These are phyloP conservation scores for Austroboletus eburneus DNA, from an alignment of 768 basidiomycete species.

Conservation along the genomic window DNA sequence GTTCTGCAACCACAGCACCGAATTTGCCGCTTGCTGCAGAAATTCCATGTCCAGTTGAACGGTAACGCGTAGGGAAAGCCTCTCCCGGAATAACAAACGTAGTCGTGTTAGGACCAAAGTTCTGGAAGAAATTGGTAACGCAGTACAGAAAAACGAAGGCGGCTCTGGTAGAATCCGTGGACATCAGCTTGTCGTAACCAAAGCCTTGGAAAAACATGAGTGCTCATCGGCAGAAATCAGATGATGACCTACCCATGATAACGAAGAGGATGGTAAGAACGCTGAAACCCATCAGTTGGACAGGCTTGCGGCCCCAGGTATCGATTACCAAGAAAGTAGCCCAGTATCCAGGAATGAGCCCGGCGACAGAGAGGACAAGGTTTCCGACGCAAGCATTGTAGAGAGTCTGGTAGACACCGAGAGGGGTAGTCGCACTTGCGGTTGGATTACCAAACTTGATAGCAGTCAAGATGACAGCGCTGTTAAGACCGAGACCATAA, in stretches of 20 bases:
- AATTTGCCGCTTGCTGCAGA: conserved; percentile 77
- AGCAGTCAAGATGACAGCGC: conserved; percentile 65
- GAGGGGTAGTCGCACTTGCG: conserved; percentile 57
- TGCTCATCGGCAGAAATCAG: not conserved
- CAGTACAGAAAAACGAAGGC: conserved; percentile 78
- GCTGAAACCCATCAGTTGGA: conserved; percentile 73
- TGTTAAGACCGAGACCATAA: conserved; percentile 82
- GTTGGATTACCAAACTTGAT: conserved; percentile 64
- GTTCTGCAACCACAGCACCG: conserved; percentile 74
- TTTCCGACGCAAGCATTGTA: conserved; percentile 63
- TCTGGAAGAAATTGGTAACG: conserved; percentile 80
- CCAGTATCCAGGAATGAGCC: conserved; percentile 76
- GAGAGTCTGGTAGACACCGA: conserved; percentile 51
- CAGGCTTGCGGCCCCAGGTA: conserved; percentile 70
- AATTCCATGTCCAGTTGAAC: conserved; percentile 78
- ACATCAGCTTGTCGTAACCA: conserved; percentile 47
- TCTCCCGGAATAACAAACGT: conserved; percentile 80
- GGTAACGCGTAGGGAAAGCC: conserved; percentile 80
- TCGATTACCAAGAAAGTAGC: conserved; percentile 59
- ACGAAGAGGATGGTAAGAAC: conserved; percentile 60
- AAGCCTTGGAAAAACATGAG: conserved; percentile 45
- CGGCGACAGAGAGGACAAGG: conserved; percentile 64
- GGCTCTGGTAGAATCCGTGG: conserved; percentile 47
- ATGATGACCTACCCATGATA: conserved; percentile 50
- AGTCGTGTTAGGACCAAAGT: conserved; percentile 75